These are phyloP conservation scores for Neurospora hispaniola DNA, from an alignment of 495 filamentous ascomycete species.

Conservation along the genomic window DNA sequence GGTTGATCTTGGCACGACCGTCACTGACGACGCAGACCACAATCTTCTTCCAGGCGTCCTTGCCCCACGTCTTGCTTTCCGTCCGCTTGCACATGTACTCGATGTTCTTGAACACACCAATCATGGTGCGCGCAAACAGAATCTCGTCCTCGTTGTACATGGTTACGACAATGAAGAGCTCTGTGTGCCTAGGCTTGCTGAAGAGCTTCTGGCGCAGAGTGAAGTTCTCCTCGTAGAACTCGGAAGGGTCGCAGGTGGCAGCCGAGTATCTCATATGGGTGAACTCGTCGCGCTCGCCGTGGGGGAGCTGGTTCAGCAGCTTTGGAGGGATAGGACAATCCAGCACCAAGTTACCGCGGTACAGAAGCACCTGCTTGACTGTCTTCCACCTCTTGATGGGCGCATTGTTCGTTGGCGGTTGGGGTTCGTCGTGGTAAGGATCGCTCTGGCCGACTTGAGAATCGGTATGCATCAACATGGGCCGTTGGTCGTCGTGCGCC, in stretches of 20 bases:
- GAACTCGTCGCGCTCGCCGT: slow-evolving; percentile 92
- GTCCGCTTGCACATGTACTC: slow-evolving; percentile 90
- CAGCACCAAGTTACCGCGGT: slow-evolving; percentile 92
- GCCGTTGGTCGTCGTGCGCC: slow-evolving; percentile 36
- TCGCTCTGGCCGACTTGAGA: slow-evolving; percentile 32
- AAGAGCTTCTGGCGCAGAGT: slow-evolving; percentile 92
- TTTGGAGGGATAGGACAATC: slow-evolving; percentile 93
- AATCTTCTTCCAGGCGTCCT: slow-evolving; percentile 99
- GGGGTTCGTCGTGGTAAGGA: slow-evolving; percentile 37
- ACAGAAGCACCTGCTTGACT: slow-evolving; percentile 93
- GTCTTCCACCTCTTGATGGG: slow-evolving; percentile 92
- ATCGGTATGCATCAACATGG: slow-evolving; percentile 40
- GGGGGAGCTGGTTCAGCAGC: slow-evolving; percentile 73
- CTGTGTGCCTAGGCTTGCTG: slow-evolving; percentile 84
- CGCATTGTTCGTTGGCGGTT: slow-evolving; percentile 35
- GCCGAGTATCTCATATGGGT: slow-evolving; percentile 99
- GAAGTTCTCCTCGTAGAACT: slow-evolving; percentile 82
- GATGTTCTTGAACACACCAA: slow-evolving; percentile 96
- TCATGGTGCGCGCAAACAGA: slow-evolving; percentile 92
- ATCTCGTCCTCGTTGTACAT: slow-evolving; percentile 99
- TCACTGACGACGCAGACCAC: slow-evolving; percentile 98
- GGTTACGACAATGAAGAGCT: slow-evolving; percentile 94
- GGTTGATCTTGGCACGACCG: slow-evolving; percentile 96
- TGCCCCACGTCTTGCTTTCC: slow-evolving; percentile 94
- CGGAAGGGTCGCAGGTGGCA: slow-evolving; percentile 85